Conservation (phyloP, 352 stramenopile species). For the Phytophthora capsici region DNA sequence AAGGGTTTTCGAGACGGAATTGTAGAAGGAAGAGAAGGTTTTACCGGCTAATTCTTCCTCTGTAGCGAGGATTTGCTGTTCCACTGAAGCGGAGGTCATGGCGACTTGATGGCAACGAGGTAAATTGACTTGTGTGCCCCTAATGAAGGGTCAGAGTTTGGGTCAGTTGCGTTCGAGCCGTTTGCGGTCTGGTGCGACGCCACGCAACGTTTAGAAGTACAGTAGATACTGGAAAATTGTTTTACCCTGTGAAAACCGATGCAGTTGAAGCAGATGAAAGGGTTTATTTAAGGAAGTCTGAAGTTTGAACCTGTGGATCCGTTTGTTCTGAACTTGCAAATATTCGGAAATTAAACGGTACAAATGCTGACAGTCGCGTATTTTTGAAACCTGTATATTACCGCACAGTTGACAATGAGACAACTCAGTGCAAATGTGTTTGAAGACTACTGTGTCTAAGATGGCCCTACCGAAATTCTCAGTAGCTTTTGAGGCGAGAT, state of each 20-base stretch:
- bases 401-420: background rate
- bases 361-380: conserved; percentile 1
- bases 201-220: background rate
- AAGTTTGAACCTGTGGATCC: background rate
- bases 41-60: conserved; percentile 73
- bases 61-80: conserved; percentile 70
- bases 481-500: no score
- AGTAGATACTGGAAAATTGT: background rate
- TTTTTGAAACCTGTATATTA: conserved; percentile 19
- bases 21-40: background rate
- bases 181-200: background rate
- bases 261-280: background rate
- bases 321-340: background rate
- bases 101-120: background rate
- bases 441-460: background rate
- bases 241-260: background rate
- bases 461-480: no score
- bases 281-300: background rate
- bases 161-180: conserved; percentile 4
- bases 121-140: conserved; percentile 12
- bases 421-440: conserved; percentile 3
- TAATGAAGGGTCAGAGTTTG: conserved; percentile 3
- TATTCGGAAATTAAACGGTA: background rate
- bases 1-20: background rate
- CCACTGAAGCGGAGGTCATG: conserved; percentile 29